Base-by-base conservation (phyloP, 495 filamentous ascomycete genomes). In the Trichoderma virens region DNA sequence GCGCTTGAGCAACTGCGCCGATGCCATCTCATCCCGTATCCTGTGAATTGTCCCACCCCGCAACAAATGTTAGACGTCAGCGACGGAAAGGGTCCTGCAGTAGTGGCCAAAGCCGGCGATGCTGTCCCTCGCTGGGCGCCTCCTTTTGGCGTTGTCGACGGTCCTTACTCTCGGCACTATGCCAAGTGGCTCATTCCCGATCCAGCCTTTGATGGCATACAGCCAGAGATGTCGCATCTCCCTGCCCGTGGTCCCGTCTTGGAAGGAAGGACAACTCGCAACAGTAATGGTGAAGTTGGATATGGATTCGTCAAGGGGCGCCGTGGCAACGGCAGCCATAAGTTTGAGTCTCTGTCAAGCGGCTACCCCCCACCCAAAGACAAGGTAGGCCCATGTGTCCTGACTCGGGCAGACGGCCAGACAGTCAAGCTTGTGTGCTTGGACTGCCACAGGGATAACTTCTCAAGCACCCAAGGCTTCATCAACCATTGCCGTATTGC, bases 401-500 rank as follows among this genome's bases (percentile, higher is more conserved):
- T 84, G 69, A 84, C 80, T 70, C 76, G 80, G 31, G 75, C 76
- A 20, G 81, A 85, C 67, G 82, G 82, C 60, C 74, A 81, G 68
- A 80, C 75, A 16, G 82, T 85, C 64, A 95, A 95, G 74, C 82
- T 98, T 56, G 86, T 93, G 60, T 98, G 94, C 76, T 79, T 92
- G 61, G 89, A 94, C 71, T 98, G 94, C 70, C 83, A 90, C 47
- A 80, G 91, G 63, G 88, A 88, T 75, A 89, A 97, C 72, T 98
- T 97, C 73, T 92, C 89, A 54, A 97, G 92, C 74, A 91, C 91
- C 1, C 94, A 98, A 73, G 94, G 94, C 2, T 98, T 98, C 71
- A 93, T 98, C 78, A 98, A 98, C 68, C 94, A 98, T 70, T 97
- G 92, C 70, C 92, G 94, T 47, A 97, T 98, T 64, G 91, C 93